Evolutionary conservation across 2,329 filamentous ascomycete genomes (phyloP).

Genomic region (Pseudopyricularia cyperi): DNA sequence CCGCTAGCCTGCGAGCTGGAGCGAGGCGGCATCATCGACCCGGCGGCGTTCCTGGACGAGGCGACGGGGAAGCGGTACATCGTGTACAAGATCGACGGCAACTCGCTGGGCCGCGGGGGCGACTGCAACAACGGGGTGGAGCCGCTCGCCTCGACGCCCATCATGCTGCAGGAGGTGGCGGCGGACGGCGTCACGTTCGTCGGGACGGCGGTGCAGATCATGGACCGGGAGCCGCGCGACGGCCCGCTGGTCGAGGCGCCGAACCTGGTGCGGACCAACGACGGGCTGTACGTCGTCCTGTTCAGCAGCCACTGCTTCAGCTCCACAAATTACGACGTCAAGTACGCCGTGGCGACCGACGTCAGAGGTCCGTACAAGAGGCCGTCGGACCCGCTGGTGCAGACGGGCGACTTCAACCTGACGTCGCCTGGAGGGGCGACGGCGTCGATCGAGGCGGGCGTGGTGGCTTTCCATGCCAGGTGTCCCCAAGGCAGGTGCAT

Average conservation of each 20-base stretch:
- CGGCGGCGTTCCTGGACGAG: conserved; percentile 43
- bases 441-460: conserved; percentile 14
- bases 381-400: conserved; percentile 16
- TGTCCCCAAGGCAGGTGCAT: conserved; percentile 20
- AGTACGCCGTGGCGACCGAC: conserved; percentile 36
- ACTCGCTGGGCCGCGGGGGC: conserved; percentile 30
- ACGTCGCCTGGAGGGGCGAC: conserved; percentile 27
- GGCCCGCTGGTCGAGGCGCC: conserved; percentile 47
- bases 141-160: conserved; percentile 32
- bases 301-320: conserved; percentile 49
- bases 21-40: conserved; percentile 49
- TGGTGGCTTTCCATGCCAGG: conserved; percentile 23
- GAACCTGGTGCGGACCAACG: conserved; percentile 28
- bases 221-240: conserved; percentile 29
- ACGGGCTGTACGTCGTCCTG: conserved; percentile 45
- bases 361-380: conserved; percentile 24
- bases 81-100: conserved; percentile 55
- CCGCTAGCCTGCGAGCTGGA: conserved; percentile 39
- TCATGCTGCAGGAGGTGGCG: conserved; percentile 40
- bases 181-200: conserved; percentile 37
- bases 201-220: conserved; percentile 33
- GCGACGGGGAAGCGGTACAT: conserved; percentile 41
- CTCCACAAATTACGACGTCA: conserved; percentile 41
- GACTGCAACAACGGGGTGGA: conserved; percentile 30
- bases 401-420: conserved; percentile 22